Base-by-base conservation (phyloP, 257 asterid genomes). In the Salvia rosmarinus region DNA sequence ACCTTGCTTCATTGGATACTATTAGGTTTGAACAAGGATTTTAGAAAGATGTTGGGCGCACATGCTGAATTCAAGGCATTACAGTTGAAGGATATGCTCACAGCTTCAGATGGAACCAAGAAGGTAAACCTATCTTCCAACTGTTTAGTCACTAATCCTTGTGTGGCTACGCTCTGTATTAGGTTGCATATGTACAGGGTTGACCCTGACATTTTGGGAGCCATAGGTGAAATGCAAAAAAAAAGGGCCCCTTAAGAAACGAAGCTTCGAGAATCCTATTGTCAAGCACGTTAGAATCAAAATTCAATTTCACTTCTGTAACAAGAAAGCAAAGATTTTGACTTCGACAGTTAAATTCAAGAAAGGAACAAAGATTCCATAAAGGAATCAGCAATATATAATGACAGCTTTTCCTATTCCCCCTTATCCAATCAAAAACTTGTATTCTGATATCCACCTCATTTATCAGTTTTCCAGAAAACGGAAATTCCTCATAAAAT, bases 41-140 rank as follows among this genome's bases (percentile, higher is more conserved):
- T 94, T 70, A 91, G 82, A 88, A 83, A 78, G 76, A 89, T 91
- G 96, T 77, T 94, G 80, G 56, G 75, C 46, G 87, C 82, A 63
- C 82, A 78, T 77, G 95, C 99, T 73, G 96, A 84, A 64, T 85
- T 89, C 75, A 81, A 81, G 80, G 88, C 84, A 3, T 82, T 95
- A 56, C 63, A 82, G 30, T 78, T 91, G 71, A 88, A 86, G 85
- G 95, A 91, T 57, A 82, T 87, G 67, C 37, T 73, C 32, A 81
- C 91, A 21, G 97, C 99, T 17, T 81, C 95, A 54, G 99, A 95
- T 82, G 98, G 99, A 75, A 95, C 99, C 66, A 91, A 80, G 83
- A 95, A 95, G 96, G 99, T 95, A 79, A 74, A 84, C 52, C 60
- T 39, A 32, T 75, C 82, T 72, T 72, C 39, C 23, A 11, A 54